phyloP scores from a whole-genome alignment of 495 filamentous ascomycete species.

The Daldinia loculata region DNA sequence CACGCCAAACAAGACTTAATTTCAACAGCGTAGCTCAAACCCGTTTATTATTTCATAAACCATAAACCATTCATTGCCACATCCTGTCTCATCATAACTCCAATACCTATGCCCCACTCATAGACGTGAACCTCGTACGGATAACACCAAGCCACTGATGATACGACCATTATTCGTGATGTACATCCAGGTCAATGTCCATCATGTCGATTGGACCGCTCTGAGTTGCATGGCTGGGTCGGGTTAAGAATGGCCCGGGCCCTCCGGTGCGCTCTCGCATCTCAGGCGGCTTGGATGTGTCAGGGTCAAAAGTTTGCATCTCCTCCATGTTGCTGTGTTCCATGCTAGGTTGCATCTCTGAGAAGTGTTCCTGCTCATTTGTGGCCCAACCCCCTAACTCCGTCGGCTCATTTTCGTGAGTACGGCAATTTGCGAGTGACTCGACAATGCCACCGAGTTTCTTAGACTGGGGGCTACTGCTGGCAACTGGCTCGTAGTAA shows the following conservation, averaged over 20 bases:
- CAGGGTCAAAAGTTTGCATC: conserved; percentile 1
- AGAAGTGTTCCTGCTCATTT: neutral
- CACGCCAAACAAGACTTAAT: conserved; percentile 6
- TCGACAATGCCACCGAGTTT: conserved; percentile 20
- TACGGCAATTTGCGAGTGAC: conserved; percentile 18
- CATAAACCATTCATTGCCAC: neutral
- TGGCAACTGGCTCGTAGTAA: conserved; percentile 28
- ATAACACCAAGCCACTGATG: neutral
- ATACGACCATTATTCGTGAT: conserved; percentile 22
- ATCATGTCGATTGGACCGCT: conserved; percentile 31
- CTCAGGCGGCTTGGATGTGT: conserved; percentile 43
- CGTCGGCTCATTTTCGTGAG: neutral
- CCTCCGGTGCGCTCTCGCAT: conserved; percentile 50
- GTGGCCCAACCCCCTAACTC: neutral
- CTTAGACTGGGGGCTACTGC: conserved; percentile 8
- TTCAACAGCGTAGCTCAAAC: conserved; percentile 2
- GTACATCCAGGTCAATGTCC: conserved; percentile 40
- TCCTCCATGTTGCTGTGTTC: conserved; percentile 9
- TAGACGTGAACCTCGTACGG: conserved; percentile 10
- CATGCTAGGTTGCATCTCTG: too few species aligned
- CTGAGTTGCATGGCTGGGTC: conserved; percentile 17
- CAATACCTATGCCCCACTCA: neutral
- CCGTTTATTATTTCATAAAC: conserved; percentile 1
- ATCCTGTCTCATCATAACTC: neutral
- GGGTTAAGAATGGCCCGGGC: conserved; percentile 32